phyloP scores from a whole-genome alignment of 768 basidiomycete genomes.

The Sporobolomyces pararoseus region DNA sequence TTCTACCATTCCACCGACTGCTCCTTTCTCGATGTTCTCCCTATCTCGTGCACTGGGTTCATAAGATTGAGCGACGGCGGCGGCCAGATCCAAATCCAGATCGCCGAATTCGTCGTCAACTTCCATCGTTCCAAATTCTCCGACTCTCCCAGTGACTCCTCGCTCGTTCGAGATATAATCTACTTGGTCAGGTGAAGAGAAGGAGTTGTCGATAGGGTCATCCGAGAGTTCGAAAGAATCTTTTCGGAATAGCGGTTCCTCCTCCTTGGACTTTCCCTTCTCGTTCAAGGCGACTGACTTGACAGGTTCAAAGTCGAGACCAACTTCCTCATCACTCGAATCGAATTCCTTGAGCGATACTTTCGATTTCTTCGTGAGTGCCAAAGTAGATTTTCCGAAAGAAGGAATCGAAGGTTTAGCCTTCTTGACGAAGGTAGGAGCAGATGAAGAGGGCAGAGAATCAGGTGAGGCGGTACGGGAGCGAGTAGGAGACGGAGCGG shows the following conservation, averaged over 20 bases:
- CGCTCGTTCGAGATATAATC: neutral
- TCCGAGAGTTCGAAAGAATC: too few relatives aligned
- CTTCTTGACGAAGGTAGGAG: neutral
- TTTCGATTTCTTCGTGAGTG: neutral
- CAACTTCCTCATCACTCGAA: neutral
- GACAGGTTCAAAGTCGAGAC: neutral
- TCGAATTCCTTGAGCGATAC: conserved; percentile 3
- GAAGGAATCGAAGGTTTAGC: neutral
- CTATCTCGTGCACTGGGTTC: too few relatives aligned
- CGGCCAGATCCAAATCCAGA: too few relatives aligned
- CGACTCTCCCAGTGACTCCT: neutral
- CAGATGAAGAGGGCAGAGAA: neutral
- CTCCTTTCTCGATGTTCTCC: too few relatives aligned
- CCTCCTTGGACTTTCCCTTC: neutral
- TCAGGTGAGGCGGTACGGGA: neutral
- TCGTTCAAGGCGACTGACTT: neutral
- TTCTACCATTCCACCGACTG: too few relatives aligned
- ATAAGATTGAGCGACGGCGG: too few relatives aligned
- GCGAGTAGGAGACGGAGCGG: neutral
- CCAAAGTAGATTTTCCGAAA: neutral
- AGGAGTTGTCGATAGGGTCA: too few relatives aligned
- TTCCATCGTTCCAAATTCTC: too few relatives aligned
- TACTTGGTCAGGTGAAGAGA: too few relatives aligned
- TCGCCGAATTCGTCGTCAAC: too few relatives aligned
- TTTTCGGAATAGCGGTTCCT: neutral